A percentile compares a stretch with the other conserved stretches of the same genome.
These are phyloP conservation scores for Apiotrichum laibachii DNA, from an alignment of 1,284 basidiomycete genomes.

Conservation along the genomic window DNA sequence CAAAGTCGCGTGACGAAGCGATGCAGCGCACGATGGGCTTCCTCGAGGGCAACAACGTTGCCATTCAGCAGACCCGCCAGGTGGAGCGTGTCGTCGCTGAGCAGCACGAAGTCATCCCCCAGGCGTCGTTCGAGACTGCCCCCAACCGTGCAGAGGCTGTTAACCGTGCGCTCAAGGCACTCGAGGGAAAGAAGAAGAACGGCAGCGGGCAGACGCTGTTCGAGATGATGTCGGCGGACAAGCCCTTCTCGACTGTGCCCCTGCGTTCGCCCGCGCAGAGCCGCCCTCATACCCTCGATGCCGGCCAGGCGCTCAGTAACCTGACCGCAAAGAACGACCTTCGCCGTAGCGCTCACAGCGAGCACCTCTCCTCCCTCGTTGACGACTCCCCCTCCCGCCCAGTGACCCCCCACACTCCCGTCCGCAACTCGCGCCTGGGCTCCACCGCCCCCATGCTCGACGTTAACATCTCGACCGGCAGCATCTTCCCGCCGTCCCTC, in stretches of 20 bases:
- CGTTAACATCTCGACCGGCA: conserved; percentile 8
- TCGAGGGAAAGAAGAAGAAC: conserved; percentile 28
- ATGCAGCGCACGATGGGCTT: conserved; percentile 37
- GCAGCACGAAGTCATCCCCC: conserved; percentile 36
- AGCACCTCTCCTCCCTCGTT: background rate
- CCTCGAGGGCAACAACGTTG: conserved; percentile 31
- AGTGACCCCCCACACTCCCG: background rate
- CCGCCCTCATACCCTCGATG: conserved; percentile 1
- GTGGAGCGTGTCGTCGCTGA: conserved; percentile 34
- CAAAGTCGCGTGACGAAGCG: conserved; percentile 26
- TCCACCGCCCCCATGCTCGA: conserved; percentile 14
- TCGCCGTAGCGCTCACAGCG: background rate
- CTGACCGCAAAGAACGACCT: background rate
- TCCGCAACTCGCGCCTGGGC: background rate
- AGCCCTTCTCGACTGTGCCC: background rate
- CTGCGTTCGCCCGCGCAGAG: background rate
- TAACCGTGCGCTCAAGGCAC: conserved; percentile 30
- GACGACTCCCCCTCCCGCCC: background rate
- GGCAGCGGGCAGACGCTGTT: no score
- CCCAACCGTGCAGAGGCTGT: conserved; percentile 25
- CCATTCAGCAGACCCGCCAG: background rate
- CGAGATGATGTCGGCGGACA: background rate
- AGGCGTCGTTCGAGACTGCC: conserved; percentile 2
- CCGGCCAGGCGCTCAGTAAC: background rate
- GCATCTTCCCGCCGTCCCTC: conserved; percentile 2